phyloP scores from a whole-genome alignment of 192 early-diverging fungal genomes.

The Linnemannia elongata region DNA sequence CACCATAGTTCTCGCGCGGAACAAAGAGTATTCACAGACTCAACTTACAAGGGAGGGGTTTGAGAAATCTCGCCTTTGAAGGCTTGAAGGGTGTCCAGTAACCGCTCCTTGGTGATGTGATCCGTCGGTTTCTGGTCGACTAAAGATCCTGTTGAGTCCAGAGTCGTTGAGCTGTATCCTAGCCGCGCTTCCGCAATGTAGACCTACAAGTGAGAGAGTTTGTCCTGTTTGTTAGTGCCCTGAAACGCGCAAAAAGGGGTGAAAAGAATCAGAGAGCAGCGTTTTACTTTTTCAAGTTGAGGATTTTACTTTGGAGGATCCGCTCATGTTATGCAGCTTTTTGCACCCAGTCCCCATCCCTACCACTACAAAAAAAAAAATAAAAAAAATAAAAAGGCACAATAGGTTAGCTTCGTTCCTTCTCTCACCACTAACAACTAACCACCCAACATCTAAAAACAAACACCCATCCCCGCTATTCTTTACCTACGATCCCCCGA shows the following conservation, averaged over 20 bases:
- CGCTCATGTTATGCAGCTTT: constrained; percentile 35
- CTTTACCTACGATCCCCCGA: constrained; percentile 64
- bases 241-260: neutral
- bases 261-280: neutral
- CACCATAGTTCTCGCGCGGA: neutral
- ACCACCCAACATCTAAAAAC: neutral
- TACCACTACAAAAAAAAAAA: constrained; percentile 19
- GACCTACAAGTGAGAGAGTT: neutral
- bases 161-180: constrained; percentile 37
- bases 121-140: constrained; percentile 44
- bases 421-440: too few relatives aligned
- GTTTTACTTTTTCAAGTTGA: neutral
- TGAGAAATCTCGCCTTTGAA: constrained; percentile 75
- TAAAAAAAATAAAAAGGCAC: neutral
- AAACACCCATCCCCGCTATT: neutral
- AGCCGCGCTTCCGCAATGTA: constrained; percentile 47
- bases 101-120: constrained; percentile 54
- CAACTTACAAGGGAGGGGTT: constrained; percentile 71
- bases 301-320: constrained; percentile 34
- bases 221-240: neutral
- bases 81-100: constrained; percentile 56
- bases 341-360: constrained; percentile 50
- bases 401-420: too few relatives aligned
- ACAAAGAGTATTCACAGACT: neutral
- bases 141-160: constrained; percentile 59